A percentile compares a stretch with the other conserved stretches of the same genome.
Evolutionary conservation across 305 asterid species (phyloP).

Genomic region (Fraxinus sp.): DNA sequence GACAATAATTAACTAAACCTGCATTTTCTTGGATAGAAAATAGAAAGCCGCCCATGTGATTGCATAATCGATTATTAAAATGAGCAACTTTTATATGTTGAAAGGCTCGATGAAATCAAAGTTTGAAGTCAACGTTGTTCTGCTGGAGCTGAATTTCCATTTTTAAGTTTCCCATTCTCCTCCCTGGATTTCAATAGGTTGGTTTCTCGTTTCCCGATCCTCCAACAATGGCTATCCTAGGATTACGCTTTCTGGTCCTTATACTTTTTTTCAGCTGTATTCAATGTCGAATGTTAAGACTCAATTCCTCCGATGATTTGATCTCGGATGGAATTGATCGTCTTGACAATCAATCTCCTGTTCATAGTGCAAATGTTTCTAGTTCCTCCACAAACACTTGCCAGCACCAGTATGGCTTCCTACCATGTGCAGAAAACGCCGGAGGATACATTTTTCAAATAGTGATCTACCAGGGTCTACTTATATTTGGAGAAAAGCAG

Average conservation of each 20-base stretch:
- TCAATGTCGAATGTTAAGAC: conserved; percentile 39
- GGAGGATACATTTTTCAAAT: conserved; percentile 54
- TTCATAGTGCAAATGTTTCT: background rate
- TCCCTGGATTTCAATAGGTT: conserved; percentile 2
- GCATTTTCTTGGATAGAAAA: background rate
- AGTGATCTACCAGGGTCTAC: conserved; percentile 45
- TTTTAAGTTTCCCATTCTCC: background rate
- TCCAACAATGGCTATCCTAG: conserved; percentile 29
- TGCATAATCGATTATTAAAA: background rate
- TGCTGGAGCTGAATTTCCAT: background rate
- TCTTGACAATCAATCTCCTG: background rate
- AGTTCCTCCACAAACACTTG: conserved; percentile 27
- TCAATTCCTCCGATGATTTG: conserved; percentile 32
- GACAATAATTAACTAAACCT: background rate
- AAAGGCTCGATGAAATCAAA: background rate
- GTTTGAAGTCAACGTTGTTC: background rate
- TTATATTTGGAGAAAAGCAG: conserved; percentile 48
- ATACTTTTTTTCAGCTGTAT: conserved; percentile 22
- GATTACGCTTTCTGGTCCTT: conserved; percentile 12
- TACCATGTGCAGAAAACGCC: conserved; percentile 66
- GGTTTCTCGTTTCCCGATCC: background rate
- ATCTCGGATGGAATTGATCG: conserved; percentile 50
- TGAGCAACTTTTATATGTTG: background rate
- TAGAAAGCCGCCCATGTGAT: background rate
- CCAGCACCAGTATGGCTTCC: conserved; percentile 53